These are phyloP conservation scores for Austroboletus niveus DNA, from an alignment of 1,284 basidiomycete species.

Conservation along the genomic window DNA sequence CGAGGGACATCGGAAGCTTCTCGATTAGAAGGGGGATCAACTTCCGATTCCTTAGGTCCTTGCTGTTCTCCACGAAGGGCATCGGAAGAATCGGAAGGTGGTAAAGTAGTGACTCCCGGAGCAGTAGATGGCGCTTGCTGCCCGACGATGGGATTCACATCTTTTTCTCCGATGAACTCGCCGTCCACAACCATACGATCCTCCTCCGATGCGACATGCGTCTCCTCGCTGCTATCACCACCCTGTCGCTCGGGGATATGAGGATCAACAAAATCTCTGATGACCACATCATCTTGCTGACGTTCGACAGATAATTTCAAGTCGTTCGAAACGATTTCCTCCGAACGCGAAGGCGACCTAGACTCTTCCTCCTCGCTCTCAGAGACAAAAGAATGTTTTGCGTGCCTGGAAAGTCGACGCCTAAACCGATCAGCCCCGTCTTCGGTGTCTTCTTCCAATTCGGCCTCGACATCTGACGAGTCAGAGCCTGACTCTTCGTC, in stretches of 20 bases:
- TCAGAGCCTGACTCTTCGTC: slow-evolving; percentile 24
- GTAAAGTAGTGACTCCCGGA: neutral
- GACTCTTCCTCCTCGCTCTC: slow-evolving; percentile 22
- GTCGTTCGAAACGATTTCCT: neutral
- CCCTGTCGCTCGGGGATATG: neutral
- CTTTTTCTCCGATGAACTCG: slow-evolving; percentile 5
- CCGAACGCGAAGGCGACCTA: slow-evolving; percentile 6
- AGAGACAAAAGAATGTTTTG: slow-evolving; percentile 18
- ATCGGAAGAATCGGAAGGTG: neutral
- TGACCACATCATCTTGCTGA: slow-evolving; percentile 2
- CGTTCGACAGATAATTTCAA: neutral
- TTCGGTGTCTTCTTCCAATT: slow-evolving; percentile 31
- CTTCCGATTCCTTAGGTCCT: neutral
- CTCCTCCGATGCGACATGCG: slow-evolving; percentile 21
- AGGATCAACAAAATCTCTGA: slow-evolving; percentile 3
- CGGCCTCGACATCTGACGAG: slow-evolving; percentile 33
- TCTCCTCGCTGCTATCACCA: slow-evolving; percentile 16
- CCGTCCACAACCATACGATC: slow-evolving; percentile 19
- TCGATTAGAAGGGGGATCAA: neutral
- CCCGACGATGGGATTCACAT: neutral
- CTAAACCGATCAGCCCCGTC: slow-evolving; percentile 7
- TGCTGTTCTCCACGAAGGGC: neutral
- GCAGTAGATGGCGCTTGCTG: neutral
- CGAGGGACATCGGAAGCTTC: neutral
- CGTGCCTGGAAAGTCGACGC: slow-evolving; percentile 4